Evolutionary conservation across 345 rosid species (phyloP).

Genomic region (Populus ilicifolia): DNA sequence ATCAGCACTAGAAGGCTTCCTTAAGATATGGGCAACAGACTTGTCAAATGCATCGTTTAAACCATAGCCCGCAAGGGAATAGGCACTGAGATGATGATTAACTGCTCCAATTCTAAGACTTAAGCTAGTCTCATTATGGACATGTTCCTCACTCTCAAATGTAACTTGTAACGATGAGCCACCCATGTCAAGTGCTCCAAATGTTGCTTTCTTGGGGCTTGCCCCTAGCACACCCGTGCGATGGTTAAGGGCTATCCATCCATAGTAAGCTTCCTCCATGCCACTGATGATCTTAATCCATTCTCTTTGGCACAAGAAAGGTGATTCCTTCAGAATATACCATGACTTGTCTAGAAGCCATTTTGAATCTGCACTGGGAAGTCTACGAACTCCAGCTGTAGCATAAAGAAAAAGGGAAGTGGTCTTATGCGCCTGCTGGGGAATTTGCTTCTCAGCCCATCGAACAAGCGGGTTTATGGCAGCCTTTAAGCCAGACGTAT

Average conservation of each 20-base stretch:
- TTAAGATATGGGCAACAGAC: constrained; percentile 65
- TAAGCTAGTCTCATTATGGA: constrained; percentile 55
- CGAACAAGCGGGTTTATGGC: constrained; percentile 77
- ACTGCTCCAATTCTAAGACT: constrained; percentile 74
- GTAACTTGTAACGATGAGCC: constrained; percentile 99
- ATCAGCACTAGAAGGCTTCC: constrained; percentile 41
- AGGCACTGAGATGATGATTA: constrained; percentile 84
- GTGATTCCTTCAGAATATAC: constrained; percentile 73
- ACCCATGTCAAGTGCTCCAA: constrained; percentile 96
- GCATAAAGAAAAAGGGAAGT: constrained; percentile 91
- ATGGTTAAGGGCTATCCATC: constrained; percentile 96
- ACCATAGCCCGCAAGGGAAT: constrained; percentile 96
- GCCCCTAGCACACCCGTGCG: constrained; percentile 61
- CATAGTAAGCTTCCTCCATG: constrained; percentile 90
- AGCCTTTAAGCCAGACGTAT: constrained; percentile 65
- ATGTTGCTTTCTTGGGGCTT: constrained; percentile 64
- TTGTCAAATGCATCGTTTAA: constrained; percentile 96
- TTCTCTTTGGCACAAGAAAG: constrained; percentile 65
- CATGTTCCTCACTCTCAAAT: constrained; percentile 64
- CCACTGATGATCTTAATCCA: constrained; percentile 89
- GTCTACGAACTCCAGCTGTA: constrained; percentile 94
- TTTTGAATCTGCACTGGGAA: constrained; percentile 69
- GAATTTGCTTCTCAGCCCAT: constrained; percentile 96
- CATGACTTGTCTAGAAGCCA: constrained; percentile 88
- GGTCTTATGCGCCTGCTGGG: constrained; percentile 62